These are phyloP conservation scores for Didymosphaeria variabile DNA, from an alignment of 2,329 filamentous ascomycete species.

Conservation along the genomic window DNA sequence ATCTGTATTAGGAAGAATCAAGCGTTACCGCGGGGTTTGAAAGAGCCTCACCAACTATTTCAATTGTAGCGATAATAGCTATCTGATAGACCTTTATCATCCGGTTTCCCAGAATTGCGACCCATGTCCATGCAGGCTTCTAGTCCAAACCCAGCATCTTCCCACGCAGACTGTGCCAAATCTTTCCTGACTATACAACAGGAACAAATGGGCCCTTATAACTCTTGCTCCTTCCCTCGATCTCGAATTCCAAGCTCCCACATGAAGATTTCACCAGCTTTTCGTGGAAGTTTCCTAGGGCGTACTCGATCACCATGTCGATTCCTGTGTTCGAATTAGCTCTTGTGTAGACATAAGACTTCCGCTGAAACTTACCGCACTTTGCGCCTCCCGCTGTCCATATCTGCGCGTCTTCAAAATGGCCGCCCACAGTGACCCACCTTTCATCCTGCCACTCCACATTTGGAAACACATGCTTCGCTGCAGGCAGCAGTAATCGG, in stretches of 20 bases:
- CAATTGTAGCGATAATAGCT: too few relatives aligned
- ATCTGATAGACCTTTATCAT: too few relatives aligned
- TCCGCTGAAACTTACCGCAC: conserved; percentile 39
- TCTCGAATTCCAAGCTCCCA: conserved; percentile 31
- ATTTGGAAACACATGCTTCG: conserved; percentile 41
- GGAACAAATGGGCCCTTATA: conserved; percentile 17
- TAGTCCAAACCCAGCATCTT: too few relatives aligned
- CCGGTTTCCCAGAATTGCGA: too few relatives aligned
- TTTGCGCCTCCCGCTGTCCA: conserved; percentile 53
- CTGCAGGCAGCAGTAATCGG: conserved; percentile 36
- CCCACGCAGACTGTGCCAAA: too few relatives aligned
- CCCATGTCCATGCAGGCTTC: too few relatives aligned
- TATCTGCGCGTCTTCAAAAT: conserved; percentile 45
- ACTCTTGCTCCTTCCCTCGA: conserved; percentile 24
- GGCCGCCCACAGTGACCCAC: conserved; percentile 48
- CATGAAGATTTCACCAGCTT: conserved; percentile 27
- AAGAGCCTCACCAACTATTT: too few relatives aligned
- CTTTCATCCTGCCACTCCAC: conserved; percentile 52
- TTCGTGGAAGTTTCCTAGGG: conserved; percentile 29
- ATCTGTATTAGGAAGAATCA: too few relatives aligned
- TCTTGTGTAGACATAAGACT: background rate
- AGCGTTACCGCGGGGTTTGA: too few relatives aligned
- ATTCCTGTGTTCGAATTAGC: conserved; percentile 26
- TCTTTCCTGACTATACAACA: background rate
- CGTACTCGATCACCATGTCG: conserved; percentile 37